Evolutionary conservation across 768 basidiomycete genomes (phyloP).

Genomic region (Suillus weaverae): DNA sequence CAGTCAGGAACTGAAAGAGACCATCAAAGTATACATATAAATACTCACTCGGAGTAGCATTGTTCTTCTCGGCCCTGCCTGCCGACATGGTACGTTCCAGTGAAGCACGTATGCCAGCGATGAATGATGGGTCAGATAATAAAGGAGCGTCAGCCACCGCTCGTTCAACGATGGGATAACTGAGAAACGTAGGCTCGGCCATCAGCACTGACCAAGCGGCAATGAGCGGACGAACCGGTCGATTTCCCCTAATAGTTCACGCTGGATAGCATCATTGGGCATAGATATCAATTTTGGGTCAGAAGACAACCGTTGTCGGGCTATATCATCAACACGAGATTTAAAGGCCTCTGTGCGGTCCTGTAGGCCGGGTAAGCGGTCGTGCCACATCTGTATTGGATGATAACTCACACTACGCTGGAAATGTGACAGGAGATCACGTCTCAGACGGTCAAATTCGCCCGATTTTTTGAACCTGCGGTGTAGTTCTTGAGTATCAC

Average conservation of each 20-base stretch:
- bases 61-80: constrained; percentile 25
- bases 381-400: constrained; percentile 2
- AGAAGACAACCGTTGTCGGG: constrained; percentile 50
- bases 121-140: constrained; percentile 49
- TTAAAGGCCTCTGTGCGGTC: constrained; percentile 54
- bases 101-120: constrained; percentile 41
- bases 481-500: not conserved
- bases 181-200: constrained; percentile 22
- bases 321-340: constrained; percentile 61
- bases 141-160: constrained; percentile 52
- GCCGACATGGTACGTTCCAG: constrained; percentile 48
- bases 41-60: constrained; percentile 2
- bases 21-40: constrained; percentile 10
- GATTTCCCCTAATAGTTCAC: constrained; percentile 70
- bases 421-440: constrained; percentile 63
- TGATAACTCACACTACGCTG: constrained; percentile 53
- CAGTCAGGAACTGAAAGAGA: not conserved
- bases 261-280: constrained; percentile 51
- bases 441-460: constrained; percentile 71
- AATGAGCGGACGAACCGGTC: constrained; percentile 50
- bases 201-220: not conserved
- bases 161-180: constrained; percentile 67
- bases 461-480: constrained; percentile 76
- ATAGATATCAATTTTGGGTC: constrained; percentile 55
- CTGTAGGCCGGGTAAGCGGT: constrained; percentile 32